A percentile compares a stretch with the other conserved stretches of the same genome.
Conservation (phyloP, 2,329 filamentous ascomycete genomes). For the Cytospora piceae region DNA sequence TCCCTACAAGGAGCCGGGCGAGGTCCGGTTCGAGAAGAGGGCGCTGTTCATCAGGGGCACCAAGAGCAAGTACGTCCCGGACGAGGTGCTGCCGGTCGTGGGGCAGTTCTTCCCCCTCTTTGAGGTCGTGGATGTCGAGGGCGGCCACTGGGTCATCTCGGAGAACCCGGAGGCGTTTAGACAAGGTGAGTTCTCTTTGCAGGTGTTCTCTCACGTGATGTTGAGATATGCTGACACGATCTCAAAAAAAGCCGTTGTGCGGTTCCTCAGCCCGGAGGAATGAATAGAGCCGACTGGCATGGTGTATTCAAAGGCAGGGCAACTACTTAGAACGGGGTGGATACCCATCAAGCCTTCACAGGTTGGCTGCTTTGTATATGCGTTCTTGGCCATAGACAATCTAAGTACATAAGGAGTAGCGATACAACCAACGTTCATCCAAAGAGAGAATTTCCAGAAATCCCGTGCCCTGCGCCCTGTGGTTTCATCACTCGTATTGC, state of each 20-base stretch:
- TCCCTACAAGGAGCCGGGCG: conserved; percentile 76
- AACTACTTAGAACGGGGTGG: conserved; percentile 1
- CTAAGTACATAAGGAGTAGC: background rate
- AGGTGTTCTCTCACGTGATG: background rate
- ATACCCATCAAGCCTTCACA: conserved; percentile 10
- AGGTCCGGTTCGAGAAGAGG: conserved; percentile 71
- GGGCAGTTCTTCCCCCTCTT: conserved; percentile 84
- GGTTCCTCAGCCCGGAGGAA: conserved; percentile 41
- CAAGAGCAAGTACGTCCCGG: conserved; percentile 76
- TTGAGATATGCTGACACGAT: conserved; percentile 8
- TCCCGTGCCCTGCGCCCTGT: background rate
- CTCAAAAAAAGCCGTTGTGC: conserved; percentile 38
- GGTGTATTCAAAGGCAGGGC: background rate
- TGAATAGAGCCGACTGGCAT: conserved; percentile 23
- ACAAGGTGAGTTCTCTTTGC: conserved; percentile 57
- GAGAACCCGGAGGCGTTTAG: conserved; percentile 82
- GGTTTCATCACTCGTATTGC: conserved; percentile 12
- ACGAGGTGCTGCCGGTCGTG: conserved; percentile 78
- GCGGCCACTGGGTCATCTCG: conserved; percentile 88
- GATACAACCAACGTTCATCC: background rate
- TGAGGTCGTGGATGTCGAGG: conserved; percentile 71
- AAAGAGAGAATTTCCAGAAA: conserved; percentile 9
- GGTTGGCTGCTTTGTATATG: conserved; percentile 14
- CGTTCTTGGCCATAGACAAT: conserved; percentile 2
- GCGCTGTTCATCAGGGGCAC: conserved; percentile 82